These are phyloP conservation scores for Phylloporus sp. DNA, from an alignment of 768 basidiomycete genomes.

Conservation along the genomic window DNA sequence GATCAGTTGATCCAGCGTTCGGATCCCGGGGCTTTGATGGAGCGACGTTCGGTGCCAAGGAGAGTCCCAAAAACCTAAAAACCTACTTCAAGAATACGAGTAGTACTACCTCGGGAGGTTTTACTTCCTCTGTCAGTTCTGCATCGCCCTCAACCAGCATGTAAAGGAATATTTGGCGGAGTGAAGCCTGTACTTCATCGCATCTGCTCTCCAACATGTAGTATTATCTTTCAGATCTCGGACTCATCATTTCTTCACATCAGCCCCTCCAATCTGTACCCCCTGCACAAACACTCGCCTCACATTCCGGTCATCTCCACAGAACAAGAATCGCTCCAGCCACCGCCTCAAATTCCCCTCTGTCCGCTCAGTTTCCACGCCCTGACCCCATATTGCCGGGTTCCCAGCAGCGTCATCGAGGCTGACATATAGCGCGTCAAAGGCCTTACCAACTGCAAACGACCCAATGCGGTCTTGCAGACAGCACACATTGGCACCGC, in stretches of 20 bases:
- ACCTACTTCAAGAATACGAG: too few relatives aligned
- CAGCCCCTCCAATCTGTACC: slow-evolving; percentile 59
- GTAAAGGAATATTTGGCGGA: too few relatives aligned
- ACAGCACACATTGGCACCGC: slow-evolving; percentile 79
- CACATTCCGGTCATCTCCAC: slow-evolving; percentile 84
- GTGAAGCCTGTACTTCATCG: too few relatives aligned
- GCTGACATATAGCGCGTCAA: slow-evolving; percentile 79
- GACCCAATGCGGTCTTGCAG: slow-evolving; percentile 65
- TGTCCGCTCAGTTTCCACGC: slow-evolving; percentile 21
- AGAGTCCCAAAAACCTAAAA: too few relatives aligned
- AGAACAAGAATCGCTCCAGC: slow-evolving; percentile 81
- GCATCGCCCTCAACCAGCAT: too few relatives aligned
- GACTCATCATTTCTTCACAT: background rate
- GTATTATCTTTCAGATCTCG: too few relatives aligned
- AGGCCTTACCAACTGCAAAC: slow-evolving; percentile 75
- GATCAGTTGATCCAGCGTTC: too few relatives aligned
- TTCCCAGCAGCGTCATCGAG: slow-evolving; percentile 48
- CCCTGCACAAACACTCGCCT: slow-evolving; percentile 80
- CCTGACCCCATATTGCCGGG: slow-evolving; percentile 50
- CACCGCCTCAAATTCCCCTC: slow-evolving; percentile 42
- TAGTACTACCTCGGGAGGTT: too few relatives aligned
- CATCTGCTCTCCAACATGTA: too few relatives aligned
- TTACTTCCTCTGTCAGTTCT: too few relatives aligned
- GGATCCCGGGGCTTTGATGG: too few relatives aligned
- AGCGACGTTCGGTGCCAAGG: too few relatives aligned